phyloP scores from a whole-genome alignment of 805 yeast species.

The Yarrowia sp. region DNA sequence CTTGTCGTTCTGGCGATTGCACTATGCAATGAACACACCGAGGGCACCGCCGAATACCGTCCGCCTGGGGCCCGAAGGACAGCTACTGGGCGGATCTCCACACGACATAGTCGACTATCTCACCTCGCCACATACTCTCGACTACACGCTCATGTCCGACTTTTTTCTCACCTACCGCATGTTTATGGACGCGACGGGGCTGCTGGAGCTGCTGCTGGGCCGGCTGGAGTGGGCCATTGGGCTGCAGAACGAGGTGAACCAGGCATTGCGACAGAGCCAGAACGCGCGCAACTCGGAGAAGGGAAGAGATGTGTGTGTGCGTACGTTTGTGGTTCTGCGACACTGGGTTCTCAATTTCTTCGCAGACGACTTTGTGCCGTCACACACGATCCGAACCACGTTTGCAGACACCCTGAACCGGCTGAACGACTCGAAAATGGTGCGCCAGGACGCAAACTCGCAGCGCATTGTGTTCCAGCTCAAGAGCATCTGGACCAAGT shows the following conservation, averaged over 20 bases:
- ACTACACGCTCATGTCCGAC: slow-evolving; percentile 80
- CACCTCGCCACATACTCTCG: slow-evolving; percentile 75
- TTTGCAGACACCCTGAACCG: slow-evolving; percentile 53
- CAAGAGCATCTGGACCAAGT: slow-evolving; percentile 58
- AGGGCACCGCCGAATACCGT: slow-evolving; percentile 28
- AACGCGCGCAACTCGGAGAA: slow-evolving; percentile 49
- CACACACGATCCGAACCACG: slow-evolving; percentile 56
- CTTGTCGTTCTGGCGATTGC: background rate
- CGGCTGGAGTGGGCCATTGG: slow-evolving; percentile 75
- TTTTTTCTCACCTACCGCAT: slow-evolving; percentile 84
- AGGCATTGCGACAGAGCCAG: slow-evolving; percentile 34
- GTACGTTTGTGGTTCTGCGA: slow-evolving; percentile 85
- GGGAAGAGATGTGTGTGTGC: slow-evolving; percentile 72
- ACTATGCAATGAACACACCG: slow-evolving; percentile 37
- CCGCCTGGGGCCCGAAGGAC: slow-evolving; percentile 38
- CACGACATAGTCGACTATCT: slow-evolving; percentile 50
- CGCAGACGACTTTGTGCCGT: slow-evolving; percentile 76
- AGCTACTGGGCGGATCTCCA: slow-evolving; percentile 44
- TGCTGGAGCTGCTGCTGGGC: slow-evolving; percentile 66
- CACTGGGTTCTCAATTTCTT: slow-evolving; percentile 92
- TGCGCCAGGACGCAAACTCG: slow-evolving; percentile 44
- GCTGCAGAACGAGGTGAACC: slow-evolving; percentile 31
- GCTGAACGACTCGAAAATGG: slow-evolving; percentile 46
- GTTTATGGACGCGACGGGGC: slow-evolving; percentile 63
- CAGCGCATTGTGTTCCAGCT: slow-evolving; percentile 55